Conservation (phyloP, 495 filamentous ascomycete genomes). For the Penicillium longicatenatum region DNA sequence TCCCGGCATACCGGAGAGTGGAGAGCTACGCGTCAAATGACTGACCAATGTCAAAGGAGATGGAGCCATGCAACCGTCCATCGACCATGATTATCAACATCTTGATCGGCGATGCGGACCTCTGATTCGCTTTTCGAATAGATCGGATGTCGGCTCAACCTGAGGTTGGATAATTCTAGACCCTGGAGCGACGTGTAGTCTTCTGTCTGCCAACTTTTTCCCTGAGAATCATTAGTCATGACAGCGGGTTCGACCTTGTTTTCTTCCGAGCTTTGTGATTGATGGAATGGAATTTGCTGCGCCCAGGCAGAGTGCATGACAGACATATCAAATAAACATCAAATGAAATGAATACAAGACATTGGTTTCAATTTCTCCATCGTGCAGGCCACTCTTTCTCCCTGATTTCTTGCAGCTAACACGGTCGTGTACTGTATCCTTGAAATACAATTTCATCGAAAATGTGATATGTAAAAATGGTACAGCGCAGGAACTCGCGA, state of each 20-base stretch:
- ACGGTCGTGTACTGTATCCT: background rate
- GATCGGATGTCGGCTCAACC: slow-evolving; percentile 12
- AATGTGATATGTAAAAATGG: slow-evolving; percentile 26
- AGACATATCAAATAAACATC: background rate
- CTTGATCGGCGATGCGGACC: slow-evolving; percentile 14
- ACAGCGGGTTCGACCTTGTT: background rate
- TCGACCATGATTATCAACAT: background rate
- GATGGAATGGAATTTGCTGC: background rate
- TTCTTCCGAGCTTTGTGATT: background rate
- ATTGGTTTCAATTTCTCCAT: background rate
- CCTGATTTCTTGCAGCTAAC: slow-evolving; percentile 2
- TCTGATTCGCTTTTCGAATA: slow-evolving; percentile 15
- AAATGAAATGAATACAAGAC: background rate
- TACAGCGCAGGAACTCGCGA: slow-evolving; percentile 17
- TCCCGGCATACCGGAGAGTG: slow-evolving; percentile 7
- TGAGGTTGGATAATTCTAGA: slow-evolving; percentile 10
- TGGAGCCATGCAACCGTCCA: slow-evolving; percentile 1
- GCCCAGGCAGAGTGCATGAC: background rate
- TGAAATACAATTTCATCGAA: slow-evolving; percentile 2
- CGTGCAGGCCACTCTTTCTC: background rate
- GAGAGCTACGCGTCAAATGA: background rate
- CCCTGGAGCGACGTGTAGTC: background rate
- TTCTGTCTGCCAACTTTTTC: background rate
- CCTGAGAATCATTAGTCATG: background rate
- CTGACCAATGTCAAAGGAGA: slow-evolving; percentile 1